Conservation (phyloP, 1,284 basidiomycete species). For the Kwoniella shivajii region DNA sequence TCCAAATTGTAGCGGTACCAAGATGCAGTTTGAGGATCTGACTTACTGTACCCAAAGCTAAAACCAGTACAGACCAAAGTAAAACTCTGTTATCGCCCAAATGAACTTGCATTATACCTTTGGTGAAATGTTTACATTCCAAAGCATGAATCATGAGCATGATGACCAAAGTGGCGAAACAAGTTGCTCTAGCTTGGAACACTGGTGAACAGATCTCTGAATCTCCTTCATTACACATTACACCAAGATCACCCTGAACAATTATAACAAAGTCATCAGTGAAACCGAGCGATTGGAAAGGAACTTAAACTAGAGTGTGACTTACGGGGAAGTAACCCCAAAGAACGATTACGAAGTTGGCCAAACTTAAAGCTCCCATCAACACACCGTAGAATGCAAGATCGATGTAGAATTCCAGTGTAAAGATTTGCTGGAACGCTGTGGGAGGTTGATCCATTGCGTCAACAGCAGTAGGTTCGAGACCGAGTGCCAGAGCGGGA, state of each 20-base stretch:
- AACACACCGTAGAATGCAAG: conserved; percentile 66
- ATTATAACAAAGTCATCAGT: not conserved
- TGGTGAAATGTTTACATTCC: conserved; percentile 54
- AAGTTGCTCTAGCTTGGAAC: conserved; percentile 62
- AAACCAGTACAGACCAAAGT: conserved; percentile 56
- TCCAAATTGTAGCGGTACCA: too few relatives aligned
- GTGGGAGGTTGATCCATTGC: conserved; percentile 64
- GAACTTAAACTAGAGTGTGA: not conserved
- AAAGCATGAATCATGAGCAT: conserved; percentile 55
- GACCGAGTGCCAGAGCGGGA: conserved; percentile 64
- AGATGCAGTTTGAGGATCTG: too few relatives aligned
- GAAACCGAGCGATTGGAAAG: not conserved
- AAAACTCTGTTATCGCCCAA: conserved; percentile 61
- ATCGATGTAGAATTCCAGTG: conserved; percentile 60
- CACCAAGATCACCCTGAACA: conserved; percentile 57
- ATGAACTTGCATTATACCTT: conserved; percentile 58
- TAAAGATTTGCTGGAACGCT: conserved; percentile 61
- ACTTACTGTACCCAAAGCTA: conserved; percentile 41
- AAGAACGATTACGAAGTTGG: conserved; percentile 62
- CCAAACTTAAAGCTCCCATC: conserved; percentile 63
- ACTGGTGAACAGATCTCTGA: conserved; percentile 47
- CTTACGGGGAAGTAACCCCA: conserved; percentile 56
- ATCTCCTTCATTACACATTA: conserved; percentile 58
- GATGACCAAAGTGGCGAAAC: conserved; percentile 62
- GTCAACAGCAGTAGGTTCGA: conserved; percentile 62